Base-by-base conservation (phyloP, 192 early-diverging fungal genomes). In the Umbelopsis isabellina region DNA sequence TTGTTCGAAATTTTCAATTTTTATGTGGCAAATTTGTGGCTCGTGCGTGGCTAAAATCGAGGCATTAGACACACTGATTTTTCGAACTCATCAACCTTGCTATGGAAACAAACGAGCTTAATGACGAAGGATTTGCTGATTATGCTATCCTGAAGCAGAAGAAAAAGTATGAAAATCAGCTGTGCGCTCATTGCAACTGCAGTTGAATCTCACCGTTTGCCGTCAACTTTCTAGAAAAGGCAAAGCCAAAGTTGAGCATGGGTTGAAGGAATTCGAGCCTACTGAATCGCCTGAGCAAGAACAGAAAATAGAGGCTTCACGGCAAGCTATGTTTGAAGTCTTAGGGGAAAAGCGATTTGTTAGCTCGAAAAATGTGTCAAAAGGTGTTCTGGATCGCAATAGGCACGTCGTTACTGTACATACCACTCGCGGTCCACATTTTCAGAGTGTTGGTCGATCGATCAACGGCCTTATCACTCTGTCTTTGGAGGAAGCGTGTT, bases 51-150 rank as follows among this genome's bases (percentile, higher is more conserved):
- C 55, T 61, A 30, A 61, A 35, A 41, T 41, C 37, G 6, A 30
- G 6, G 37, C 37, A 10, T 41, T 61, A 37, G 13, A 6, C 27
- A 12, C 12, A 4, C 25, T 1, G 1, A 12, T 61, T 30, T 61
- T 35, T 16, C 6, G 15, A 15, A 25, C 27, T 25, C 27, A 33
- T 11, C 22, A 52, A 21, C 22, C 2, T 12, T 22, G 9, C 51
- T 25, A 61, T 61, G 55, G 55, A 61, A 7, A 30, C 55, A 12
- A 30, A 61, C 55, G 37, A 41, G 10, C 37, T 41, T 9, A 61
- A 16, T 61, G 55, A 61, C 12, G 55, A 61, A 30, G 55, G 55
- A 61, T 61, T 61, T 11, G 55, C 55, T n/a, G 55, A 61, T 30
- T 61, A 61, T 18, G 25, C 55, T 27, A 18, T 30, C 7, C 25